Evolutionary conservation across 2,329 filamentous ascomycete genomes (phyloP).

Genomic region (Fusarium abutilonis): DNA sequence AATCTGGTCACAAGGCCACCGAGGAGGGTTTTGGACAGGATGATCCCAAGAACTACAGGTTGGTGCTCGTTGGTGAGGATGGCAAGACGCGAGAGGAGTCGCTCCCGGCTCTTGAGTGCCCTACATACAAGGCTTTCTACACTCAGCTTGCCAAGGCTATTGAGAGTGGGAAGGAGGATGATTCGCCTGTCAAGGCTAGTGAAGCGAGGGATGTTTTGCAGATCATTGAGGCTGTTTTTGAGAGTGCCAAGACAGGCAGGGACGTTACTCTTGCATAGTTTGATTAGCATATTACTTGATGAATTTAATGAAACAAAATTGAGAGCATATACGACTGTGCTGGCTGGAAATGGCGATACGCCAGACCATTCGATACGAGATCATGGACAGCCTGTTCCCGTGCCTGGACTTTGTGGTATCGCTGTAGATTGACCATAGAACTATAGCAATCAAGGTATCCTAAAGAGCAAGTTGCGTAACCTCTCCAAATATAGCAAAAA

Average conservation of each 20-base stretch:
- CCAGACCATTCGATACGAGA: no score
- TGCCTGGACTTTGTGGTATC: no score
- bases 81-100: constrained; percentile 61
- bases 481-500: constrained; percentile 14
- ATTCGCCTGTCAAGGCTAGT: constrained; percentile 63
- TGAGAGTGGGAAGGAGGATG: constrained; percentile 58
- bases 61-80: constrained; percentile 65
- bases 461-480: constrained; percentile 22
- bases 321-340: not conserved
- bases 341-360: no score
- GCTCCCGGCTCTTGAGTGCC: constrained; percentile 68
- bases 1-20: constrained; percentile 67
- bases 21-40: constrained; percentile 74
- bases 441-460: constrained; percentile 16
- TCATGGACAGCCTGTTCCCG: no score
- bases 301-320: constrained; percentile 26
- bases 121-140: constrained; percentile 77
- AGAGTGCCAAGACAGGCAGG: constrained; percentile 60
- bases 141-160: constrained; percentile 60
- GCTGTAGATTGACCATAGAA: constrained; percentile 24
- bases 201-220: constrained; percentile 64
- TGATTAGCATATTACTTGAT: not conserved
- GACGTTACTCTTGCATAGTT: constrained; percentile 53
- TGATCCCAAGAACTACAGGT: constrained; percentile 64
- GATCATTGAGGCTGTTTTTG: constrained; percentile 62